phyloP scores from a whole-genome alignment of 257 asterid species.

The Buddleja alternifolia region DNA sequence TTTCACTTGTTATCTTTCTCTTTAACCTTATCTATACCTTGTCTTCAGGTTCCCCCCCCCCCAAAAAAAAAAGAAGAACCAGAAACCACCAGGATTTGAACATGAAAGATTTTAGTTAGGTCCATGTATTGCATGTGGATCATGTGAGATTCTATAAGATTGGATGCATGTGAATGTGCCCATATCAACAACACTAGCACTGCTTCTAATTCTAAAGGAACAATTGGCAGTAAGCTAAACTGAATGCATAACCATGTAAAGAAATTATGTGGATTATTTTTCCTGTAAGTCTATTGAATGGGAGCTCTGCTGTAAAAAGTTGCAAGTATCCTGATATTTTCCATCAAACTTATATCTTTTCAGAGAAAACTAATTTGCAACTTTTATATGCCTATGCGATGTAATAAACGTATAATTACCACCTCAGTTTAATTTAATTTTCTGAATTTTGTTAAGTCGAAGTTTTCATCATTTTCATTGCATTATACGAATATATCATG shows the following conservation, averaged over 20 bases:
- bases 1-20: constrained; percentile 3
- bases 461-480: background rate
- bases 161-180: constrained; percentile 10
- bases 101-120: background rate
- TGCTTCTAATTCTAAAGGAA: background rate
- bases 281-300: background rate
- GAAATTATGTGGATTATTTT: constrained; percentile 1
- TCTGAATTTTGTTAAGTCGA: background rate
- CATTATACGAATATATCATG: background rate
- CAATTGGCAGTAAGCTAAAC: background rate
- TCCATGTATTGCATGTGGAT: background rate
- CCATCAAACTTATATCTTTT: background rate
- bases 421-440: background rate
- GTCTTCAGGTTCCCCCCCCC: background rate
- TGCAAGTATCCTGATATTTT: background rate
- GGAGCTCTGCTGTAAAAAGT: background rate
- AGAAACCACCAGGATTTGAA: background rate
- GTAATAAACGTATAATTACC: background rate
- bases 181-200: background rate
- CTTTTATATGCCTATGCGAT: constrained; percentile 13
- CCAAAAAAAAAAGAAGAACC: too few relatives aligned
- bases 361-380: background rate
- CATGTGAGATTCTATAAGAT: too few relatives aligned
- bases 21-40: constrained; percentile 3
- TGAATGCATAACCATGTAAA: background rate